Evolutionary conservation across 306 rosid species (phyloP), one percentile per base, ranked within the genome.

Genomic region (Boehmeria nivea): DNA sequence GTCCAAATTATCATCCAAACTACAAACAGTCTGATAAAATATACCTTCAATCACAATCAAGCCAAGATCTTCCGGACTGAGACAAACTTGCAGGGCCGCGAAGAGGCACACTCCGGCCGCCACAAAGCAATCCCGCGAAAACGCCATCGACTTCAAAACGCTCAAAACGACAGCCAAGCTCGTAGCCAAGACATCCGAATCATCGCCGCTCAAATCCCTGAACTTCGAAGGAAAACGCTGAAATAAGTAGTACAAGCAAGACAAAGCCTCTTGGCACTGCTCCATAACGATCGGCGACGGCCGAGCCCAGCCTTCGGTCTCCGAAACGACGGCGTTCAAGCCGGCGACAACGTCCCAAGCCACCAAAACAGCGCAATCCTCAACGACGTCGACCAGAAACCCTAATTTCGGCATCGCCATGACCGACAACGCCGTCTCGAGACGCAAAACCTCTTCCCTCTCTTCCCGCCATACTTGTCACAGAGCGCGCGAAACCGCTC

Each of bases 221-320:
- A 91, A 91, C 76, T 63, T 77, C 0, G 43, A 47, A 37, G 95
- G 93, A 67, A 91, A 91, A 46, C 85, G 76, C 71, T 87, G 96
- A 37, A 91, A 78, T 83, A 91, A 70, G 80, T 91, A 91, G 63
- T 91, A 91, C 82, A 81, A 73, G 46, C 96, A 91, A 46, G 99
- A 91, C 79, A 91, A 50, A 42, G 89, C 89, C 76, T 91, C 99
- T 36, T 91, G 99, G 68, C 99, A 87, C 51, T 91, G 99, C 19
- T 91, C 99, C 95, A 91, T 83, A 0, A 81, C 95, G 51, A 87
- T 78, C 11, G 99, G 95, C 1, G 99, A 91, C 52, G 99, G 96
- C 21, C 96, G 63, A 27, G 78, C 79, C 39, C 48, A 63, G 18
- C 60, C 81, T 63, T 47, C 54, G 0, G 80, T 76, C 79, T 87